Base-by-base conservation (phyloP, 768 basidiomycete species). In the Lentinula lateritia region DNA sequence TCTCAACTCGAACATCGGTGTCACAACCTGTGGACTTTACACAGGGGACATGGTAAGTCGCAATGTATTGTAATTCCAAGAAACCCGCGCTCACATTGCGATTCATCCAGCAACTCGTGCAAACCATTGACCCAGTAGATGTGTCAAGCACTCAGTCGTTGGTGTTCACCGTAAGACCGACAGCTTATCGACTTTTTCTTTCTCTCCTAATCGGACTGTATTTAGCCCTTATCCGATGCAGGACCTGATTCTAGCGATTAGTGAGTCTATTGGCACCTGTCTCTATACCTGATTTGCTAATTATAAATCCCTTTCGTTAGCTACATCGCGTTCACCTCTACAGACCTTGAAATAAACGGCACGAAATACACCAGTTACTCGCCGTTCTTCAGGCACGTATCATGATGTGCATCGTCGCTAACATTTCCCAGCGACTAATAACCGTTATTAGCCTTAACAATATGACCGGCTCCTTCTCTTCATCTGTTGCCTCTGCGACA, bases 391-490 rank as follows among this genome's bases (percentile, higher is more conserved):
- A 67, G 69, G 87, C 86, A 63, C 54, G 82, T 73, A 1, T 43
- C 9, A 6, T 50, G 46, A 20, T 12, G 16, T n/a, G 15, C 7
- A 39, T 50, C 16, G 5, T 15, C 28, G 0, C 38, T 38, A 4
- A 34, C 52, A 20, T 15, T 48, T 10, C 39, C 39, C 16, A 23
- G 9, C 41, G 12, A 45, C 16, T 62, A 42, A 12, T 20, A n/a
- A 56, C 50, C 34, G n/a, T 60, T 23, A 23, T 10, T 64, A 89
- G 85, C 3, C 73, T 90, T 32, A 70, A 75, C 41, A 76, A 76
- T 42, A 88, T 90, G 88, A 75, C 75, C 12, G 89, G 88, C 53
- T 81, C 83, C 32, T 83, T 85, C 66, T 68, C 74, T 28, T 70
- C 75, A 1, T 82, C 84, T 16, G 70, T 84, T 36, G 69, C 82